A percentile compares a stretch with the other conserved stretches of the same genome.
These are phyloP conservation scores for Dendrobium officinale DNA, from an alignment of 106 monocot species.

Conservation along the genomic window DNA sequence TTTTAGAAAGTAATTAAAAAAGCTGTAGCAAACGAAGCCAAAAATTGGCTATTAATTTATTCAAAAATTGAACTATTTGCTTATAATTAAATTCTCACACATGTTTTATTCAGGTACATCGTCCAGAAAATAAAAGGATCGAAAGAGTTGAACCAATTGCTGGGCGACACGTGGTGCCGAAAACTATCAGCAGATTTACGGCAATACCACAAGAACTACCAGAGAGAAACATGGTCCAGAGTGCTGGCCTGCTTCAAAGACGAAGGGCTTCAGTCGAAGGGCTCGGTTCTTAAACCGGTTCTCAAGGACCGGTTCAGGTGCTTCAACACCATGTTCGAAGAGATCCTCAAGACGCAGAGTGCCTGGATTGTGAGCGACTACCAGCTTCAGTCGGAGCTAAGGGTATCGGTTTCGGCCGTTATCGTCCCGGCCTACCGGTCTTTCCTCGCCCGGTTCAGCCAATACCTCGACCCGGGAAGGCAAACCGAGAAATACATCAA, in stretches of 20 bases:
- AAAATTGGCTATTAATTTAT: no score
- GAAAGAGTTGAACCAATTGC: constrained; percentile 32
- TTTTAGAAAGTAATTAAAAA: no score
- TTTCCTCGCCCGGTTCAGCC: constrained; percentile 14
- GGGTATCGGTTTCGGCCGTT: constrained; percentile 18
- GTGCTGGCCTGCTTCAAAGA: constrained; percentile 23
- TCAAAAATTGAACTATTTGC: no score
- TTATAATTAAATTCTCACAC: not conserved
- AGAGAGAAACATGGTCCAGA: constrained; percentile 21
- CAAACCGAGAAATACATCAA: constrained; percentile 27
- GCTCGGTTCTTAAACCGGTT: constrained; percentile 13
- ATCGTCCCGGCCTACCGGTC: constrained; percentile 18
- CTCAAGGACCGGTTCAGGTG: constrained; percentile 24
- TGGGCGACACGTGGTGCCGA: constrained; percentile 21
- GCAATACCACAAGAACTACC: constrained; percentile 29
- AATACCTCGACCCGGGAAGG: constrained; percentile 16
- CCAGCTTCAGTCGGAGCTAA: constrained; percentile 23
- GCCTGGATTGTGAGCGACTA: constrained; percentile 18
- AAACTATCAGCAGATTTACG: constrained; percentile 15
- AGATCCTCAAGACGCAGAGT: constrained; percentile 21
- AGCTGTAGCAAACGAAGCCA: no score
- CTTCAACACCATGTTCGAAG: constrained; percentile 19
- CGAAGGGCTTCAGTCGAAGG: constrained; percentile 10
- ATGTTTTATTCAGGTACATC: constrained; percentile 36
- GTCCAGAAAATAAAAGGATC: constrained; percentile 55